These are phyloP conservation scores for Dactylellina drechsleri DNA, from an alignment of 2,329 filamentous ascomycete species.

Conservation along the genomic window DNA sequence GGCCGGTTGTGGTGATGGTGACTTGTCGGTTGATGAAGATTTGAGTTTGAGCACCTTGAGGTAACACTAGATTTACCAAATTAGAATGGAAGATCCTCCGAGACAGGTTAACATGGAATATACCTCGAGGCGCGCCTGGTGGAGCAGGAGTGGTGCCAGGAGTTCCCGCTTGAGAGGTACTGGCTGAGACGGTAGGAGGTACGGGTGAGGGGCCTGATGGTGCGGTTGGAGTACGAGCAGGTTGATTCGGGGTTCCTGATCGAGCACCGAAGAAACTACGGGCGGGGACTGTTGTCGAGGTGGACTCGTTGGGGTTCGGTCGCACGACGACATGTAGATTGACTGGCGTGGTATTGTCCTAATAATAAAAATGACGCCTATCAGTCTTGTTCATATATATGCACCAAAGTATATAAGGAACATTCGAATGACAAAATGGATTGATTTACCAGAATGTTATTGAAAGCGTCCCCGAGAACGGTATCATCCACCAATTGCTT, in stretches of 20 bases:
- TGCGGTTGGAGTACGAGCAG: background rate
- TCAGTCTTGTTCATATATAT: background rate
- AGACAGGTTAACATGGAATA: background rate
- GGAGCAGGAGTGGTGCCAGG: background rate
- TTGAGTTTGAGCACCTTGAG: conserved; percentile 4
- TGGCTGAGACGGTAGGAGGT: background rate
- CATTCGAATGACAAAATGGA: background rate
- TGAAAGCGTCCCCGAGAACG: conserved; percentile 23
- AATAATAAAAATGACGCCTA: background rate
- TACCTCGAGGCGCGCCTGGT: background rate
- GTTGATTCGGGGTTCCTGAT: background rate
- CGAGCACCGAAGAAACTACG: conserved; percentile 25
- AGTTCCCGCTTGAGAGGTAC: background rate
- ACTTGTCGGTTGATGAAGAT: conserved; percentile 34
- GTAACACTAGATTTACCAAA: conserved; percentile 8
- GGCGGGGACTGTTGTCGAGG: conserved; percentile 6
- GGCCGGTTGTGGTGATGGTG: conserved; percentile 29
- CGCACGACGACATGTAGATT: conserved; percentile 39
- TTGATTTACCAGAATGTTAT: conserved; percentile 16
- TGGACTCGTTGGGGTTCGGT: conserved; percentile 5
- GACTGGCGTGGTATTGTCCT: conserved; percentile 14
- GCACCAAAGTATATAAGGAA: background rate
- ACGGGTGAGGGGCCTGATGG: conserved; percentile 1
- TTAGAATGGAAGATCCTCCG: background rate
- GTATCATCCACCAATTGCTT: conserved; percentile 35